These are phyloP conservation scores for Peronospora destructor DNA, from an alignment of 352 stramenopile species.

Conservation along the genomic window DNA sequence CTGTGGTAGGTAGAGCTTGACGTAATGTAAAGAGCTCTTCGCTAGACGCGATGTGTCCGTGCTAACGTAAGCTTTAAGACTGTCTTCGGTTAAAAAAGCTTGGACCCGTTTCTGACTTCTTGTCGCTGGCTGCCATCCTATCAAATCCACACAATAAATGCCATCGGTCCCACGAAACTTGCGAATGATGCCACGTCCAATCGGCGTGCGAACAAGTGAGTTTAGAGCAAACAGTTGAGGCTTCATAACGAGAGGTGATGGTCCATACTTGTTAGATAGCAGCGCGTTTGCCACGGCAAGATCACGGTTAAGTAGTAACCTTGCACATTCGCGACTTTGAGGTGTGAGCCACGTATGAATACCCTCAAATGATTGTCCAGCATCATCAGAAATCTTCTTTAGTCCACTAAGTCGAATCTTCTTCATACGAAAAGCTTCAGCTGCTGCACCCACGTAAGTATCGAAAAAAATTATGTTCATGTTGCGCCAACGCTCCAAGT, in stretches of 20 bases:
- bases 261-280: conserved; percentile 30
- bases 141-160: conserved; percentile 79
- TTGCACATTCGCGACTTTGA: conserved; percentile 46
- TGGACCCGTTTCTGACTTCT: conserved; percentile 38
- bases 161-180: conserved; percentile 63
- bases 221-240: conserved; percentile 60
- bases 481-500: conserved; percentile 64
- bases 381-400: conserved; percentile 62
- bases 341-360: conserved; percentile 56
- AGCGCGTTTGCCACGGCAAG: conserved; percentile 59
- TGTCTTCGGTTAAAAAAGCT: conserved; percentile 56
- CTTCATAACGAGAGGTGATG: conserved; percentile 39
- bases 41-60: conserved; percentile 32
- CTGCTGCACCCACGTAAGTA: conserved; percentile 81
- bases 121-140: conserved; percentile 41
- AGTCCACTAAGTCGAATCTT: conserved; percentile 59
- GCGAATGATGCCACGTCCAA: conserved; percentile 59
- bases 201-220: conserved; percentile 49
- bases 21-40: conserved; percentile 47
- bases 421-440: conserved; percentile 67
- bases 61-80: conserved; percentile 33
- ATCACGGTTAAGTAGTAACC: conserved; percentile 62
- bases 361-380: conserved; percentile 42
- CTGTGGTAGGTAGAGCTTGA: conserved; percentile 40
- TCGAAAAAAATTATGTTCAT: conserved; percentile 91